phyloP scores from a whole-genome alignment of 2,329 filamentous ascomycete species.

The Cephalotrichum gorgonifer region DNA sequence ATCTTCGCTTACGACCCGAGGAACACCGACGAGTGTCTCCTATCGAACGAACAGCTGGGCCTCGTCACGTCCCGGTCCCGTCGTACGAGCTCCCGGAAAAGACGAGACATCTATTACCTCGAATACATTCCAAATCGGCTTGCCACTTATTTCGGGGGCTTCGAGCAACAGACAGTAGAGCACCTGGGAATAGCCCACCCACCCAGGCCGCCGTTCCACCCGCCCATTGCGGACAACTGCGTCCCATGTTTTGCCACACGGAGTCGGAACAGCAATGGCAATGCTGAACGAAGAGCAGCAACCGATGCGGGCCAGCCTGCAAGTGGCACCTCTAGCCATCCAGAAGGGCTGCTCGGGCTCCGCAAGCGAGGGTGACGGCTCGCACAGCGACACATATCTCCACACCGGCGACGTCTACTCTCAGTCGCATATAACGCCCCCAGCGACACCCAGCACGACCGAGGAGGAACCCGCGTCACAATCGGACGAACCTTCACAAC shows the following conservation, averaged over 20 bases:
- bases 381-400: slow-evolving; percentile 7
- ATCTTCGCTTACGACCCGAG: neutral
- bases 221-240: neutral
- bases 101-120: neutral
- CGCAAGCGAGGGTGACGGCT: neutral
- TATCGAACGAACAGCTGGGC: neutral
- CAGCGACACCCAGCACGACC: slow-evolving; percentile 61
- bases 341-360: slow-evolving; percentile 25
- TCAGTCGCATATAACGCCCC: slow-evolving; percentile 62
- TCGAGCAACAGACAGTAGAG: neutral
- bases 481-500: slow-evolving; percentile 31
- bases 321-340: slow-evolving; percentile 49
- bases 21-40: neutral
- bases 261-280: neutral
- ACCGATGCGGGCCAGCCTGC: slow-evolving; percentile 45
- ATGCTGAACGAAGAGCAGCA: slow-evolving; percentile 19
- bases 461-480: slow-evolving; percentile 43
- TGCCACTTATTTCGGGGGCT: no score
- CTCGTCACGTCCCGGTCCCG: neutral
- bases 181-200: no score
- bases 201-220: neutral
- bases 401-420: slow-evolving; percentile 30
- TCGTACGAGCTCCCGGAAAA: neutral
- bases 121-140: no score
- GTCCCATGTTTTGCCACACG: slow-evolving; percentile 2